These are phyloP conservation scores for Vigna hirtella DNA, from an alignment of 306 rosid genomes.

Conservation along the genomic window DNA sequence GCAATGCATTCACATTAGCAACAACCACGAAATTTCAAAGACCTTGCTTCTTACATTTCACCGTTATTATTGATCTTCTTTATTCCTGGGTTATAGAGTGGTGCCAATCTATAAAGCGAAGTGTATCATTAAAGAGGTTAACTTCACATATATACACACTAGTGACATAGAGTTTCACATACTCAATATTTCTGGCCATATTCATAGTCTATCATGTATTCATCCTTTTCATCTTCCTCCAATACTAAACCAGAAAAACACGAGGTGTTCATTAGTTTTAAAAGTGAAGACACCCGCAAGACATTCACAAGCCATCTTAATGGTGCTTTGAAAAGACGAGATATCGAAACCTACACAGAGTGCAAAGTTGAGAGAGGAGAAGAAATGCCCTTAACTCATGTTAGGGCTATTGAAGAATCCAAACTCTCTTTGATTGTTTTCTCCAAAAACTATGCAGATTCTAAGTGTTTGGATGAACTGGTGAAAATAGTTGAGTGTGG, in stretches of 20 bases:
- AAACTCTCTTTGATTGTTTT: constrained; percentile 46
- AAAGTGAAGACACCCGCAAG: constrained; percentile 46
- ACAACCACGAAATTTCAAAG: constrained; percentile 24
- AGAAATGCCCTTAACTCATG: constrained; percentile 39
- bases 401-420: constrained; percentile 46
- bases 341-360: constrained; percentile 46
- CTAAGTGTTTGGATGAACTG: constrained; percentile 49
- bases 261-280: constrained; percentile 50
- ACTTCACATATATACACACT: not conserved
- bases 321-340: constrained; percentile 43
- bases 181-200: not conserved
- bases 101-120: not conserved
- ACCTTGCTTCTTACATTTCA: not conserved
- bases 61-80: not conserved
- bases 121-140: not conserved
- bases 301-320: constrained; percentile 52
- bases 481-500: constrained; percentile 46
- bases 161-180: not conserved
- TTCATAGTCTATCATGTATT: not conserved
- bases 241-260: constrained; percentile 27
- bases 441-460: constrained; percentile 43
- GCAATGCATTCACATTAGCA: not conserved
- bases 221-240: constrained; percentile 14
- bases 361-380: constrained; percentile 48
- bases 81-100: not conserved